phyloP scores from a whole-genome alignment of 2,329 filamentous ascomycete genomes.

The Calcarisporium arbuscula region DNA sequence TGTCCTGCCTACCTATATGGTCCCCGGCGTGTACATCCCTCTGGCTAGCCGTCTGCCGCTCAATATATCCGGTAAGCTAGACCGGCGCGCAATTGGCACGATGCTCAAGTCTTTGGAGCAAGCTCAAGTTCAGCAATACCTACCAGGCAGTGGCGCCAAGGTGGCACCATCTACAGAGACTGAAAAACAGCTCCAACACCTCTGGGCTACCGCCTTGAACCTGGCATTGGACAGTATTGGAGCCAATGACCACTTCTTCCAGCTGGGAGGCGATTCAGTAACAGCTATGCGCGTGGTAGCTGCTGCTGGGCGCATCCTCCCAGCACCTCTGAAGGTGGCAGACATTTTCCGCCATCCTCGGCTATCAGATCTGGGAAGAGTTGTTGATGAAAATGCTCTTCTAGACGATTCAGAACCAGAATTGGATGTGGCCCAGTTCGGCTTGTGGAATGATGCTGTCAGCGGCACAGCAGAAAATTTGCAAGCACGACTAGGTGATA shows the following conservation, averaged over 20 bases:
- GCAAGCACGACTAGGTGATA: too few relatives aligned
- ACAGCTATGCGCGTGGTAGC: conserved; percentile 1
- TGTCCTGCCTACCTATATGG: conserved; percentile 7
- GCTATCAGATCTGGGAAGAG: not conserved
- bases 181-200: not conserved
- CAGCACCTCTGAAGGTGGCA: conserved; percentile 1
- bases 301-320: conserved; percentile 2
- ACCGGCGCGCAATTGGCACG: not conserved
- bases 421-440: too few relatives aligned
- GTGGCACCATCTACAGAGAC: not conserved
- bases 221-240: not conserved
- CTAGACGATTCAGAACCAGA: too few relatives aligned
- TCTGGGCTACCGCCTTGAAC: not conserved
- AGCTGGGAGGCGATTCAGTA: conserved; percentile 21
- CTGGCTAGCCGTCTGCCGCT: conserved; percentile 4
- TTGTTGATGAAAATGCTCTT: too few relatives aligned
- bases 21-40: conserved; percentile 5
- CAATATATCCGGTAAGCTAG: conserved; percentile 4
- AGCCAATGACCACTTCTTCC: conserved; percentile 4
- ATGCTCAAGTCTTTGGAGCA: not conserved
- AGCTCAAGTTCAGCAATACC: not conserved
- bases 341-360: conserved; percentile 1
- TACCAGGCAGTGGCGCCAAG: not conserved
- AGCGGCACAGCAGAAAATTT: too few relatives aligned
- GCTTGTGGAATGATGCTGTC: too few relatives aligned